A percentile compares a stretch with the other conserved stretches of the same genome.
Evolutionary conservation across 345 rosid genomes (phyloP).

Genomic region (Pistacia atlantica): DNA sequence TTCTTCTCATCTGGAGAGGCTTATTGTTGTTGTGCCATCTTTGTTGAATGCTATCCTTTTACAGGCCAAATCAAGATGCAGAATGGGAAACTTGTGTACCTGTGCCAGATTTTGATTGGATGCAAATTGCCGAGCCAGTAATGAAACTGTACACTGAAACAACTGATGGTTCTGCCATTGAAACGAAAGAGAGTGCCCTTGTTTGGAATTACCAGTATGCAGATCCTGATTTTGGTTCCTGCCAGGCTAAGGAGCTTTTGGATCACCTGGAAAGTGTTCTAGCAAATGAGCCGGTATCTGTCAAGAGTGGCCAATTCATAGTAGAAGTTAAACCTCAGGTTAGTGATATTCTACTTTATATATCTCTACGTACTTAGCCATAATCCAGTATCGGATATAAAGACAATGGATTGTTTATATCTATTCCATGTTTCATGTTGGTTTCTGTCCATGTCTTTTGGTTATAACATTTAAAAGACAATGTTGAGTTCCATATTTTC

Average conservation of each 20-base stretch:
- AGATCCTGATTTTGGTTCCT: slow-evolving; percentile 93
- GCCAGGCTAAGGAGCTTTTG: slow-evolving; percentile 97
- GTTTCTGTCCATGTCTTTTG: background rate
- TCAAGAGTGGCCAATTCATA: slow-evolving; percentile 79
- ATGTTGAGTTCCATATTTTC: too few species aligned
- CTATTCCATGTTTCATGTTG: background rate
- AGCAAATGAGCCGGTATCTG: slow-evolving; percentile 86
- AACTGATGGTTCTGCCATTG: slow-evolving; percentile 93
- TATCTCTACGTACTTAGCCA: background rate
- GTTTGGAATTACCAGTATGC: slow-evolving; percentile 88
- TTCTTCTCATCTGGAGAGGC: background rate
- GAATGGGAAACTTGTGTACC: slow-evolving; percentile 80
- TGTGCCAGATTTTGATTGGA: slow-evolving; percentile 79
- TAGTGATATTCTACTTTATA: slow-evolving; percentile 10
- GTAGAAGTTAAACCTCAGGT: slow-evolving; percentile 99
- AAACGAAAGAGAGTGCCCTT: slow-evolving; percentile 83
- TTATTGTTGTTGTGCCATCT: background rate
- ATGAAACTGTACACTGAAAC: slow-evolving; percentile 91
- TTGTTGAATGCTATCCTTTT: slow-evolving; percentile 2
- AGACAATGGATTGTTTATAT: background rate
- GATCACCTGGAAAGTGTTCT: slow-evolving; percentile 97
- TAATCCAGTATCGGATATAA: background rate
- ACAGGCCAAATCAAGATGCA: slow-evolving; percentile 61
- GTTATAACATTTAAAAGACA: background rate
- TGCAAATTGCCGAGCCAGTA: slow-evolving; percentile 94